Conservation (phyloP, 2,329 filamentous ascomycete genomes). For the Ophiosphaerella herpotricha region DNA sequence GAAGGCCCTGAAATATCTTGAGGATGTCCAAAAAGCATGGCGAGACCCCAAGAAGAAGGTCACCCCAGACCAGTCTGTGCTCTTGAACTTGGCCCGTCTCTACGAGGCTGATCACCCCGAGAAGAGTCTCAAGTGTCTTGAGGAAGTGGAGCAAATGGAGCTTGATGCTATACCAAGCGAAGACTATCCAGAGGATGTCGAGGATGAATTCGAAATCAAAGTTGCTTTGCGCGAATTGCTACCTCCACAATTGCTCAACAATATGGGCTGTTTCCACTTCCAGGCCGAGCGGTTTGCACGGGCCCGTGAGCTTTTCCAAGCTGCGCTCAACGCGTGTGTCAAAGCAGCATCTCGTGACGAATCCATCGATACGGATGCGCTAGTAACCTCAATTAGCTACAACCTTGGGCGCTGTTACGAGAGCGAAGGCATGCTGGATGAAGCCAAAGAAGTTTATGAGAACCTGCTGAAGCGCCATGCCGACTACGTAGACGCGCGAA, state of each 20-base stretch:
- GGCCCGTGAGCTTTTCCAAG: constrained; percentile 87
- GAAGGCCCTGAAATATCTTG: constrained; percentile 83
- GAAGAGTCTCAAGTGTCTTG: constrained; percentile 87
- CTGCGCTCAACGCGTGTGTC: constrained; percentile 86
- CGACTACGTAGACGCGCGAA: constrained; percentile 90
- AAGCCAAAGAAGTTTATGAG: constrained; percentile 88
- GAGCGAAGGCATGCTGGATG: constrained; percentile 75
- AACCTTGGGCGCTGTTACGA: constrained; percentile 95
- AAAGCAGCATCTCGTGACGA: constrained; percentile 77
- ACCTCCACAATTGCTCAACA: constrained; percentile 91
- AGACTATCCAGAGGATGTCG: constrained; percentile 64
- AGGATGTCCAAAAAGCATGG: constrained; percentile 84
- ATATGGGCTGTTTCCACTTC: constrained; percentile 95
- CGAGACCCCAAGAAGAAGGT: constrained; percentile 89
- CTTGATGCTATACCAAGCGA: constrained; percentile 75
- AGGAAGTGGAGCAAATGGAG: constrained; percentile 90
- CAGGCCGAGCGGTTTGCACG: constrained; percentile 80
- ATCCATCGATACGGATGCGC: constrained; percentile 80
- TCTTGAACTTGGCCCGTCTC: constrained; percentile 87
- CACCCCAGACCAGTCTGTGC: constrained; percentile 79
- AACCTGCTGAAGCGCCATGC: constrained; percentile 80
- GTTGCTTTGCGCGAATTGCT: constrained; percentile 73
- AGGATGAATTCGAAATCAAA: constrained; percentile 55
- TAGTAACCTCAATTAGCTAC: constrained; percentile 95
- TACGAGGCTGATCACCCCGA: constrained; percentile 87